Evolutionary conservation across 2,329 filamentous ascomycete species (phyloP).

Genomic region (Colletotrichum coccodes): DNA sequence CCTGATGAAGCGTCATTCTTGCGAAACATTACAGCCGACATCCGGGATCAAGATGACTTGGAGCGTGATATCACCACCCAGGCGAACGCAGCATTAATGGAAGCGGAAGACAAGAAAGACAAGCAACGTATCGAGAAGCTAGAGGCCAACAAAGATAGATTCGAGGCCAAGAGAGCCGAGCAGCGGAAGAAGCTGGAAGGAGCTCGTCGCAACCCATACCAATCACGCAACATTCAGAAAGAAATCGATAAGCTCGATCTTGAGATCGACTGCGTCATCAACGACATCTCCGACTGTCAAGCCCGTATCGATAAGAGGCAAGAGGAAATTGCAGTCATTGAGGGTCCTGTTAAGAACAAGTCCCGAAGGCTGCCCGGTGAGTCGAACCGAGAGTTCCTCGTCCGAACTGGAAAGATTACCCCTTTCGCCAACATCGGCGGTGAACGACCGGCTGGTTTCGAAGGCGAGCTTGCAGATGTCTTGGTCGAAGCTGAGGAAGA

Average conservation of each 20-base stretch:
- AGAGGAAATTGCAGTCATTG: conserved; percentile 58
- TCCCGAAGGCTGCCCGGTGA: conserved; percentile 79
- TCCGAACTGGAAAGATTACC: conserved; percentile 96
- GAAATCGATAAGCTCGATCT: conserved; percentile 75
- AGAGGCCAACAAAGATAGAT: conserved; percentile 63
- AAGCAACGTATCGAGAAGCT: conserved; percentile 70
- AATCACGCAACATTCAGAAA: conserved; percentile 67
- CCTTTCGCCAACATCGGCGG: conserved; percentile 86
- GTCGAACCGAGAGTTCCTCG: conserved; percentile 87
- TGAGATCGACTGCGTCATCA: conserved; percentile 71
- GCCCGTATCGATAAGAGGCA: conserved; percentile 82
- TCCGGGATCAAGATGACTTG: conserved; percentile 88
- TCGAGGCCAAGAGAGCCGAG: conserved; percentile 72
- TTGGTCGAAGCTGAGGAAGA: conserved; percentile 87
- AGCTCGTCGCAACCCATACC: conserved; percentile 55
- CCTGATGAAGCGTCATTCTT: conserved; percentile 21
- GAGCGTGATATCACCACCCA: conserved; percentile 84
- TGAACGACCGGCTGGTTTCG: conserved; percentile 67
- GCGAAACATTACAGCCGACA: conserved; percentile 49
- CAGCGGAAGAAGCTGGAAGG: conserved; percentile 58
- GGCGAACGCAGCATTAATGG: conserved; percentile 67
- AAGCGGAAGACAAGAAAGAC: conserved; percentile 72
- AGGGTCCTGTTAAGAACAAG: conserved; percentile 54
- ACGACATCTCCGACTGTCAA: conserved; percentile 84
- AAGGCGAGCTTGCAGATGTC: conserved; percentile 79